Conservation (phyloP, 2,329 filamentous ascomycete species). For the Talaromyces sp. region DNA sequence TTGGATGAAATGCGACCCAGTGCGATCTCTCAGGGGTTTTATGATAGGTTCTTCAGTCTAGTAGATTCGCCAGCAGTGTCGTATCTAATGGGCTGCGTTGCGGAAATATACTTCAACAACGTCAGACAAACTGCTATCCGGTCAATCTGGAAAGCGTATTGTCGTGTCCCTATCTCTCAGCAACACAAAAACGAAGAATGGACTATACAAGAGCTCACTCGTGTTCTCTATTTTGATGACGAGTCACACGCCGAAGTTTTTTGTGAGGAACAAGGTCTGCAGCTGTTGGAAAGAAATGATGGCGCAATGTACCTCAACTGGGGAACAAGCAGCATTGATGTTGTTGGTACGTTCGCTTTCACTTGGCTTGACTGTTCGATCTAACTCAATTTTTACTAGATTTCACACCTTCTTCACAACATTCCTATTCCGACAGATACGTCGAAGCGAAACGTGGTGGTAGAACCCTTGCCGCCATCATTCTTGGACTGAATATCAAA, state of each 20-base stretch:
- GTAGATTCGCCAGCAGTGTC: conserved; percentile 55
- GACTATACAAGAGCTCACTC: conserved; percentile 52
- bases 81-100: conserved; percentile 62
- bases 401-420: conserved; percentile 46
- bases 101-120: conserved; percentile 60
- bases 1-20: conserved; percentile 49
- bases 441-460: conserved; percentile 59
- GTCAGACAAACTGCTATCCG: conserved; percentile 56
- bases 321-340: conserved; percentile 44
- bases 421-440: conserved; percentile 51
- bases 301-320: conserved; percentile 52
- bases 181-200: conserved; percentile 53
- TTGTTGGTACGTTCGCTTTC: conserved; percentile 41
- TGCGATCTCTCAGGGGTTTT: conserved; percentile 57
- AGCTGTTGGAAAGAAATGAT: conserved; percentile 45
- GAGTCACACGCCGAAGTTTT: conserved; percentile 53
- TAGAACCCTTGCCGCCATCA: conserved; percentile 54
- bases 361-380: background rate
- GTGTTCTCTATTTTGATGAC: conserved; percentile 55
- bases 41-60: conserved; percentile 55
- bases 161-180: conserved; percentile 46
- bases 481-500: conserved; percentile 54
- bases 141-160: conserved; percentile 53
- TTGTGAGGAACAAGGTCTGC: conserved; percentile 52
- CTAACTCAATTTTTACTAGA: conserved; percentile 25